Evolutionary conservation across 2,329 filamentous ascomycete species (phyloP).

Genomic region (Aspergillus awamori): DNA sequence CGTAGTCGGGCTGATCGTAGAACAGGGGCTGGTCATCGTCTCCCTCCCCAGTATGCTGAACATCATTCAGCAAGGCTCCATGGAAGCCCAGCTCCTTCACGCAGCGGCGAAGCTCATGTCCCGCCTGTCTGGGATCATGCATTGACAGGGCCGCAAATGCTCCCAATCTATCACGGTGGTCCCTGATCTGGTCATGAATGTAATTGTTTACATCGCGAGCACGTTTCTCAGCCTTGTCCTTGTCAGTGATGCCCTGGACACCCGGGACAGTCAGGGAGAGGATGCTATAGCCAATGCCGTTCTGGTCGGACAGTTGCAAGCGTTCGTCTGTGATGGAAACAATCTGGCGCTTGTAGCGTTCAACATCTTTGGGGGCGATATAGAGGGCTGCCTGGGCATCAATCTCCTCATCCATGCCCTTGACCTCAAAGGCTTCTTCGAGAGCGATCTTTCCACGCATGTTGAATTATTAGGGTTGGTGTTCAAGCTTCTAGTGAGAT

Average conservation of each 20-base stretch:
- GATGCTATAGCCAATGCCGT: conserved; percentile 48
- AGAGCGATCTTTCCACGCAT: conserved; percentile 62
- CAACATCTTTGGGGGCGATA: conserved; percentile 53
- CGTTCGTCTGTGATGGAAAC: conserved; percentile 43
- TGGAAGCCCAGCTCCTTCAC: conserved; percentile 61
- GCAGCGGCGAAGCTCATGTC: conserved; percentile 39
- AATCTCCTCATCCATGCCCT: conserved; percentile 57
- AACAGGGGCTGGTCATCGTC: conserved; percentile 60
- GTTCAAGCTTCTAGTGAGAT: too few relatives aligned
- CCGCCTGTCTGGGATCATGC: conserved; percentile 37
- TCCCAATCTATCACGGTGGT: conserved; percentile 19
- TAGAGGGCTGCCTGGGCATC: conserved; percentile 59
- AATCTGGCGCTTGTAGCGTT: conserved; percentile 60
- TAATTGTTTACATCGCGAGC: conserved; percentile 48
- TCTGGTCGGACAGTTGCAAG: conserved; percentile 42
- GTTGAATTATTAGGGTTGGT: neutral
- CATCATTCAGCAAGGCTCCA: conserved; percentile 62
- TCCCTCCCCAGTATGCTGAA: conserved; percentile 57
- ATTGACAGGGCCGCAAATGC: conserved; percentile 30
- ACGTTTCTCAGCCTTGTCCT: conserved; percentile 39
- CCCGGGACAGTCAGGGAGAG: conserved; percentile 49
- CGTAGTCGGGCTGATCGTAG: conserved; percentile 61
- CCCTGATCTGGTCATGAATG: conserved; percentile 41
- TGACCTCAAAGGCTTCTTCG: conserved; percentile 61
- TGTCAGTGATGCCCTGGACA: conserved; percentile 46